Evolutionary conservation across 345 rosid genomes (phyloP).

Genomic region (Gossypium herbaceum): DNA sequence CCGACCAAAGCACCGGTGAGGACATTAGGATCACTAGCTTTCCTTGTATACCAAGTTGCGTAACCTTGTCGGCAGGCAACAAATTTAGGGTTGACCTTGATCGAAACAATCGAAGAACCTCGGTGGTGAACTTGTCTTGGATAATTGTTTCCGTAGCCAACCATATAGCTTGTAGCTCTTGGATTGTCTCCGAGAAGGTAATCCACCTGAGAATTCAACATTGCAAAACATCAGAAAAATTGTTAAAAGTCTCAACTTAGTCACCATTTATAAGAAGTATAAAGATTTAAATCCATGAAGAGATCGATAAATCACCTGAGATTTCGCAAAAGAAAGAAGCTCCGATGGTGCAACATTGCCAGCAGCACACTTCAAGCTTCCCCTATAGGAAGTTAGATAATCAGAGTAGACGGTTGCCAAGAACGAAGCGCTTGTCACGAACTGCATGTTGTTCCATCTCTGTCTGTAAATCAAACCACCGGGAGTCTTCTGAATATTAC

Average conservation of each 20-base stretch:
- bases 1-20: constrained; percentile 93
- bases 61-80: constrained; percentile 94
- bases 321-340: constrained; percentile 76
- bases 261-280: not conserved
- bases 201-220: constrained; percentile 51
- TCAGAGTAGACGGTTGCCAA: constrained; percentile 75
- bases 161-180: constrained; percentile 93
- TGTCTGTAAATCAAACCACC: constrained; percentile 92
- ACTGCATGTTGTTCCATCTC: constrained; percentile 96
- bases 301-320: constrained; percentile 50
- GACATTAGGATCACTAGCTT: constrained; percentile 79
- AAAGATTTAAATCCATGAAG: not conserved
- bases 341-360: constrained; percentile 55
- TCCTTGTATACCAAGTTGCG: constrained; percentile 78
- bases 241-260: not conserved
- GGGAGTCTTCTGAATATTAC: constrained; percentile 74
- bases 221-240: constrained; percentile 4
- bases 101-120: constrained; percentile 85
- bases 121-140: constrained; percentile 92
- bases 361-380: constrained; percentile 51
- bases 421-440: constrained; percentile 85
- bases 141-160: constrained; percentile 90
- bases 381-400: constrained; percentile 67
- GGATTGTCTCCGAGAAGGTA: constrained; percentile 98
- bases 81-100: constrained; percentile 55